Conservation (phyloP, 257 asterid species). For the Nicotiana sylvestris region DNA sequence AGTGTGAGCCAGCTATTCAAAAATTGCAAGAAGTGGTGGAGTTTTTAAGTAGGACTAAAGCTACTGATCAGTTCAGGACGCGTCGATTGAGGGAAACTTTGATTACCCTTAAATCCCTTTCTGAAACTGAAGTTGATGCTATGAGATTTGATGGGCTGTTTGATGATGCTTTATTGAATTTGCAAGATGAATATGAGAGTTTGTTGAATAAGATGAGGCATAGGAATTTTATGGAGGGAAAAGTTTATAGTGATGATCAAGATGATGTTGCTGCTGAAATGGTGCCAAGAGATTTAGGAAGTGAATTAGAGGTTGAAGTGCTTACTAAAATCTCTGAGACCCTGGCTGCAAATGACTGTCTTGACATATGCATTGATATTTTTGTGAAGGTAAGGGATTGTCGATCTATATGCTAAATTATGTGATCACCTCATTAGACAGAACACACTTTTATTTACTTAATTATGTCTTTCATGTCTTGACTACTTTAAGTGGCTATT, state of each 20-base stretch:
- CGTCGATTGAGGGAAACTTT: conserved; percentile 55
- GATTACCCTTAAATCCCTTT: conserved; percentile 57
- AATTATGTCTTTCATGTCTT: not conserved
- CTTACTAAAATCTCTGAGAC: conserved; percentile 53
- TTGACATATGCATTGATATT: conserved; percentile 77
- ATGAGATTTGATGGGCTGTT: conserved; percentile 71
- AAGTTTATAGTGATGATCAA: conserved; percentile 17
- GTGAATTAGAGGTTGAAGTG: conserved; percentile 53
- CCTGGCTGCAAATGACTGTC: conserved; percentile 61
- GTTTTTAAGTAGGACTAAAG: conserved; percentile 84
- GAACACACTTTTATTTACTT: not conserved
- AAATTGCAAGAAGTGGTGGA: conserved; percentile 84
- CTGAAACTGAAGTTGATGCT: conserved; percentile 66
- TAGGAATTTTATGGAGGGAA: conserved; percentile 18
- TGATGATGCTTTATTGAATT: conserved; percentile 71
- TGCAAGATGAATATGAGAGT: conserved; percentile 82
- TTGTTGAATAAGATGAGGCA: conserved; percentile 51
- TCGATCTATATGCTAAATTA: not conserved
- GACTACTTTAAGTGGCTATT: not conserved
- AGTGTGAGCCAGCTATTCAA: conserved; percentile 64
- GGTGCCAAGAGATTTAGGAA: conserved; percentile 35
- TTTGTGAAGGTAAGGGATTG: conserved; percentile 51
- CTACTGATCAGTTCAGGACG: conserved; percentile 61
- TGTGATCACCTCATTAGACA: not conserved
- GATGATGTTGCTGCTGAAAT: conserved; percentile 6